These are phyloP conservation scores for Neonectria magnoliae DNA, from an alignment of 2,329 filamentous ascomycete genomes.

Conservation along the genomic window DNA sequence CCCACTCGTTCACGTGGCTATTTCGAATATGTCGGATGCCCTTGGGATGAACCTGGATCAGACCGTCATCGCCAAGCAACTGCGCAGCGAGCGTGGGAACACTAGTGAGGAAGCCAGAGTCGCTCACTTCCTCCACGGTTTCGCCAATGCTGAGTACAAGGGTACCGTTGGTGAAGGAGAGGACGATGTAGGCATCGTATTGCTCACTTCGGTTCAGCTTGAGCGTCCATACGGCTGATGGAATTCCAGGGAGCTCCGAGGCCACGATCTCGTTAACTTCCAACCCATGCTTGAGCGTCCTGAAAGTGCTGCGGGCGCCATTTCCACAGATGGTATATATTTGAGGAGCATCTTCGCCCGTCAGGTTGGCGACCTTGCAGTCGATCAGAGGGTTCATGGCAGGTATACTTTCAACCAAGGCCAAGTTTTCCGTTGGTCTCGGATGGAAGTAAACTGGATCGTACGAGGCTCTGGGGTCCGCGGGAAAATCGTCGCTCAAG, in stretches of 20 bases:
- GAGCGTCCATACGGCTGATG: slow-evolving; percentile 93
- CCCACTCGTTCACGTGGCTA: slow-evolving; percentile 90
- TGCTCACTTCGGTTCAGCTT: slow-evolving; percentile 84
- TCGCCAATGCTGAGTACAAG: slow-evolving; percentile 95
- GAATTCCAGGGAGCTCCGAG: slow-evolving; percentile 88
- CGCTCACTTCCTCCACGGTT: slow-evolving; percentile 93
- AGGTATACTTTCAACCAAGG: slow-evolving; percentile 83
- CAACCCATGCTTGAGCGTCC: slow-evolving; percentile 90
- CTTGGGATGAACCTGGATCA: slow-evolving; percentile 96
- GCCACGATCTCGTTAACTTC: slow-evolving; percentile 97
- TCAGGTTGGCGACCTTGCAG: slow-evolving; percentile 90
- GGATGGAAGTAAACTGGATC: slow-evolving; percentile 87
- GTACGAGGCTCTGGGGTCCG: slow-evolving; percentile 77
- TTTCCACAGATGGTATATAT: slow-evolving; percentile 94
- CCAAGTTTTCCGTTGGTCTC: slow-evolving; percentile 81
- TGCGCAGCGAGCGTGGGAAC: slow-evolving; percentile 93
- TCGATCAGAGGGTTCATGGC: slow-evolving; percentile 92
- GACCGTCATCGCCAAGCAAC: slow-evolving; percentile 89
- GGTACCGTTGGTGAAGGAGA: slow-evolving; percentile 90
- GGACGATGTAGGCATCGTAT: slow-evolving; percentile 93
- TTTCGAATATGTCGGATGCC: slow-evolving; percentile 89
- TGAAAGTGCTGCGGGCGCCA: slow-evolving; percentile 88
- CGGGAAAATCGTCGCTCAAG: slow-evolving; percentile 81
- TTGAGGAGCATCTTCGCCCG: slow-evolving; percentile 92
- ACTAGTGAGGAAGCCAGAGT: slow-evolving; percentile 89